Evolutionary conservation across 2,329 filamentous ascomycete species (phyloP).

Genomic region (Pezicula radicicola): DNA sequence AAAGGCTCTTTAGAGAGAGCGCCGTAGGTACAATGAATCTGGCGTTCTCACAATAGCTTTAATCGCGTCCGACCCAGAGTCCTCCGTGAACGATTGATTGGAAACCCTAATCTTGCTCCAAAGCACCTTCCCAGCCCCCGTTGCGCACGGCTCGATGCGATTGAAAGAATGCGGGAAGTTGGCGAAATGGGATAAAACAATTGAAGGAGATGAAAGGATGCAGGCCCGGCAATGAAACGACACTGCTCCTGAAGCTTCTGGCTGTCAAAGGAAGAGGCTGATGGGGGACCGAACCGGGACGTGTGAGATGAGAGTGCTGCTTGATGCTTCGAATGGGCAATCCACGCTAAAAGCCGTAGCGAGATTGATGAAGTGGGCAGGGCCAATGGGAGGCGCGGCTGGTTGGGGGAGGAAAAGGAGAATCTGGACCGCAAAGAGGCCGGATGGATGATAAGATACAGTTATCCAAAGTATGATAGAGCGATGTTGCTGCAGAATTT

Average conservation of each 20-base stretch:
- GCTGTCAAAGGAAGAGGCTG: conserved; percentile 7
- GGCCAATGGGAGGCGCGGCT: too few species aligned
- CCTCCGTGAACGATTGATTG: background rate
- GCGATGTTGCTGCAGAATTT: too few species aligned
- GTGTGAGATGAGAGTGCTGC: too few species aligned
- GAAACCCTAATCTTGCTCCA: conserved; percentile 9
- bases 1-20: conserved; percentile 7
- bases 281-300: conserved; percentile 1
- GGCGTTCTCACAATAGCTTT: background rate
- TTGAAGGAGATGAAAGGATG: conserved; percentile 13
- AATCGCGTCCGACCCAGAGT: background rate
- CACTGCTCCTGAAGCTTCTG: conserved; percentile 10
- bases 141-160: conserved; percentile 12
- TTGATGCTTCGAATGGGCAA: too few species aligned
- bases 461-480: too few species aligned
- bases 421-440: too few species aligned
- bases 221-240: conserved; percentile 9
- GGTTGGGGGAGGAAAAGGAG: too few species aligned
- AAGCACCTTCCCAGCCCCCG: conserved; percentile 4
- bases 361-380: background rate
- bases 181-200: conserved; percentile 17
- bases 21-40: conserved; percentile 1
- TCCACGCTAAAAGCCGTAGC: background rate
- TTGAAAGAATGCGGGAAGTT: conserved; percentile 2
- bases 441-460: too few species aligned